These are phyloP conservation scores for Penicillium sp. DNA, from an alignment of 2,329 filamentous ascomycete species.

Conservation along the genomic window DNA sequence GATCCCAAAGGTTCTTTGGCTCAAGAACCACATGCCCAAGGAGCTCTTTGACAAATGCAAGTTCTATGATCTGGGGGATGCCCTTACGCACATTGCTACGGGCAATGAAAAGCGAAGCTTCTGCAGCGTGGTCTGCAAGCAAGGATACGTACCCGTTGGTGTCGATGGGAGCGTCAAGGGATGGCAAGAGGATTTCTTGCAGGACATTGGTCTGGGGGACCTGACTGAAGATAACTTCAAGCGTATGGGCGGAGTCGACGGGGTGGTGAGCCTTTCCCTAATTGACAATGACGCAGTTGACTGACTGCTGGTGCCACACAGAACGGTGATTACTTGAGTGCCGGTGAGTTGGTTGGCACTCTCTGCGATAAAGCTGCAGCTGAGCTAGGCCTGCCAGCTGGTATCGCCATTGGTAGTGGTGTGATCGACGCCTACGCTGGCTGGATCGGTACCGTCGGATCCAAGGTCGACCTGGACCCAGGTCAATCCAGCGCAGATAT, in stretches of 20 bases:
- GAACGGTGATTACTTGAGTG: constrained; percentile 89
- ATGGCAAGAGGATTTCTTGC: constrained; percentile 94
- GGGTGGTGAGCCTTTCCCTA: constrained; percentile 71
- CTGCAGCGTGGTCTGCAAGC: constrained; percentile 95
- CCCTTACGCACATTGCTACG: constrained; percentile 89
- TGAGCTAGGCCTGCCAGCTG: constrained; percentile 79
- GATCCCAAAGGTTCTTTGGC: constrained; percentile 95
- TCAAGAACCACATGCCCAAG: constrained; percentile 96
- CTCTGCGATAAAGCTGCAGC: constrained; percentile 78
- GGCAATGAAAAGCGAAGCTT: constrained; percentile 89
- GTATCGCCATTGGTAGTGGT: constrained; percentile 89
- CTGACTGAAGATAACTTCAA: constrained; percentile 82
- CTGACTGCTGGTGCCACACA: constrained; percentile 40
- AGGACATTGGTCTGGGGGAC: constrained; percentile 80
- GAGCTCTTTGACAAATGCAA: constrained; percentile 90
- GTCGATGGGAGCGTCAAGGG: constrained; percentile 96
- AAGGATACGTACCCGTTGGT: constrained; percentile 93
- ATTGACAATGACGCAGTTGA: constrained; percentile 4
- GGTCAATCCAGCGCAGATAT: constrained; percentile 65
- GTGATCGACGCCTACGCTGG: constrained; percentile 98
- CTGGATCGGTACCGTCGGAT: constrained; percentile 98
- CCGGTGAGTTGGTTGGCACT: constrained; percentile 83
- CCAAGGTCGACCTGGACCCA: constrained; percentile 74
- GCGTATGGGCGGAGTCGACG: constrained; percentile 89
- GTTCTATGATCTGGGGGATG: constrained; percentile 93